Base-by-base conservation (phyloP, 2,329 filamentous ascomycete genomes). In the Elsinoe fawcettii region DNA sequence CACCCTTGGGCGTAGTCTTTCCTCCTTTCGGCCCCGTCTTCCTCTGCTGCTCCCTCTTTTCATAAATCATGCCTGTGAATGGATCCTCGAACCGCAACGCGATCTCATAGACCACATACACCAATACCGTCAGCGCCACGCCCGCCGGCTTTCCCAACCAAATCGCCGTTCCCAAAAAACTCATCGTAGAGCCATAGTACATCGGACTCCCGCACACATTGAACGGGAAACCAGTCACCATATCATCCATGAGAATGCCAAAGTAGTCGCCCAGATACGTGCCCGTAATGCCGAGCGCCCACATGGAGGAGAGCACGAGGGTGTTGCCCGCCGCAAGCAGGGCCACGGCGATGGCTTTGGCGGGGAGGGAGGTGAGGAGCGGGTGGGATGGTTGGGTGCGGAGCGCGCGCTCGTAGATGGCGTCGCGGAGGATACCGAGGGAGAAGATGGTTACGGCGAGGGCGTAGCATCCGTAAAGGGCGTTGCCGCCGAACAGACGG, bases 231-330 rank as follows among this genome's bases (percentile, higher is more conserved):
- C 88, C 87, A 11, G 90, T 95, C 55, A 99, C 91, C 66, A 92
- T 92, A 64, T 86, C 77, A 70, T 97, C 92, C 90, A 96, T 95
- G 63, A 99, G 79, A 71, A 97, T 96, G 65, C 93, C 93, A 70
- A 97, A 99, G 79, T 99, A 99, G 77, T 99, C 93, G 65, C 93
- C 93, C 34, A 99, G 79, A 71, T 96, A 99, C 36, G 93, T 99
- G 61, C 93, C 93, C 0, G 90, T 96, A 67, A 99, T 83, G 58
- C 93, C 93, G 39, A 99, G 83, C 32, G 85, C 87, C 84, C 85
- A 96, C 74, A 95, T 97, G 60, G 88, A 93, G 32, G 86, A 86
- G 53, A 97, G 66, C 51, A 99, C 93, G 34, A 99, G 83, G 54
- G 87, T 73, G 72, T 96, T 96, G 59, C 93, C 93, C 36, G 75